Percentiles rank a stretch among this genome's conserved stretches.
Evolutionary conservation across 345 rosid genomes (phyloP).

Genomic region (Brassica juncea): DNA sequence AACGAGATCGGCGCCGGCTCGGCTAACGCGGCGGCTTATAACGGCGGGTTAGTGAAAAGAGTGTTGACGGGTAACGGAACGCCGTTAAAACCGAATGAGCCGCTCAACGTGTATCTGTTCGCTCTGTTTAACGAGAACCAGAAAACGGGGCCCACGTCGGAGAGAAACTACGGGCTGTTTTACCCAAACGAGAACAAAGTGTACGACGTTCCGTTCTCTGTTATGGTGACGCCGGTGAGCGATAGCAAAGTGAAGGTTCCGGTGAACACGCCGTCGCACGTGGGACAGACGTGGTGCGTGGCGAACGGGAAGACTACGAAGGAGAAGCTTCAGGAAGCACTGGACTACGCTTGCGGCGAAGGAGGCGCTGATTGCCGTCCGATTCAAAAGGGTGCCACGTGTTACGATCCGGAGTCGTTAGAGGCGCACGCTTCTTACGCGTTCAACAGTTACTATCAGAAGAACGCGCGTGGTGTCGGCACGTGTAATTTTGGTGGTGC

Average conservation of each 20-base stretch:
- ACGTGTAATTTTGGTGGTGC: slow-evolving; percentile 80
- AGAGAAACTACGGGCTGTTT: slow-evolving; percentile 88
- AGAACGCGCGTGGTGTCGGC: slow-evolving; percentile 67
- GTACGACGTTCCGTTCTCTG: slow-evolving; percentile 62
- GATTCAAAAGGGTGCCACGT: slow-evolving; percentile 76
- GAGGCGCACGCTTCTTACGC: slow-evolving; percentile 95
- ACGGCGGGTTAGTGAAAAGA: slow-evolving; percentile 71
- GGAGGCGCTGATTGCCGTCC: slow-evolving; percentile 93
- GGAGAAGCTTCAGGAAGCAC: slow-evolving; percentile 62
- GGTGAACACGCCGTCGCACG: slow-evolving; percentile 22
- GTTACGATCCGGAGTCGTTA: slow-evolving; percentile 68
- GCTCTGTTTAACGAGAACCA: slow-evolving; percentile 89
- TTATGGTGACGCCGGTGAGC: slow-evolving; percentile 32
- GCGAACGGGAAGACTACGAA: slow-evolving; percentile 53
- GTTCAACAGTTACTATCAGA: slow-evolving; percentile 94
- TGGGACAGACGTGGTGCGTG: slow-evolving; percentile 86
- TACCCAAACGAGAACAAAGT: slow-evolving; percentile 77
- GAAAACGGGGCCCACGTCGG: slow-evolving; percentile 84
- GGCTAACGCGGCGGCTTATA: slow-evolving; percentile 79
- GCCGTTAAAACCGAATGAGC: slow-evolving; percentile 67
- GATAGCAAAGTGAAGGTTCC: slow-evolving; percentile 46
- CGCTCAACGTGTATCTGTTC: slow-evolving; percentile 70
- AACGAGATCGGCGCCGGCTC: slow-evolving; percentile 69
- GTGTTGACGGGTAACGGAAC: slow-evolving; percentile 74
- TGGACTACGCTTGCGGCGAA: slow-evolving; percentile 87